Evolutionary conservation across 169 alveolate species (phyloP), one percentile per base, ranked within the genome.

Genomic region (Eimeria necatrix): DNA sequence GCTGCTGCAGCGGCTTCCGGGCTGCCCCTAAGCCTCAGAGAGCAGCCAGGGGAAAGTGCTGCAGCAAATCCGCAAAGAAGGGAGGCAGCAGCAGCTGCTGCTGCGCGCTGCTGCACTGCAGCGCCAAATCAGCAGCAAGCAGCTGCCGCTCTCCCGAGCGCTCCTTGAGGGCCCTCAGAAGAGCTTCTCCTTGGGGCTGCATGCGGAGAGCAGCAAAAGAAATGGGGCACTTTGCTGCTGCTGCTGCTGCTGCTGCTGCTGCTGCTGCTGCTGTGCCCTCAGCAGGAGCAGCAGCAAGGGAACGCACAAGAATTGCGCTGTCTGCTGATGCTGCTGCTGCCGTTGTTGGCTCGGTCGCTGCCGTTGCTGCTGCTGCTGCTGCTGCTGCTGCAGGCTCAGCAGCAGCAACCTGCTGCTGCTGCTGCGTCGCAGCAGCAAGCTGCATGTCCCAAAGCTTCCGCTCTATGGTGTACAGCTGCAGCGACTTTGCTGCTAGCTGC

Each of bases 391-490:
- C 20, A 8, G 64, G 64, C 64, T 56, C 64, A n/a, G n/a, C n/a
- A n/a, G n/a, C n/a, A n/a, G n/a, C n/a, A n/a, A n/a, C n/a, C 64
- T 56, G 64, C 64, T 14, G 14, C 64, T 9, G 64, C 64, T 9
- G 8, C 64, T 56, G 8, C 20, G 64, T 14, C 8, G 64, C 64
- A 9, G 64, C 64, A 56, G 64, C 64, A 9, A 8, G 64, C 64
- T 56, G 64, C 64, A 56, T 8, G 20, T 56, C 64, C 64, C 64
- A 56, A 8, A 56, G 64, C 8, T 14, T 56, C 64, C 64, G 20
- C 64, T 56, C 64, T 56, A 71, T 71, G 16, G 51, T 48, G 59
- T 73, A 73, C 84, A 73, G 84, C 84, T 73, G 84, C 84, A 73
- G 84, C 14, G 84, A 73, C 46, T 73, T 73, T 41, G 84, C 84